Evolutionary conservation across 1,284 basidiomycete species (phyloP), one percentile per base, ranked within the genome.

Genomic region (Heliocybe sulcata): DNA sequence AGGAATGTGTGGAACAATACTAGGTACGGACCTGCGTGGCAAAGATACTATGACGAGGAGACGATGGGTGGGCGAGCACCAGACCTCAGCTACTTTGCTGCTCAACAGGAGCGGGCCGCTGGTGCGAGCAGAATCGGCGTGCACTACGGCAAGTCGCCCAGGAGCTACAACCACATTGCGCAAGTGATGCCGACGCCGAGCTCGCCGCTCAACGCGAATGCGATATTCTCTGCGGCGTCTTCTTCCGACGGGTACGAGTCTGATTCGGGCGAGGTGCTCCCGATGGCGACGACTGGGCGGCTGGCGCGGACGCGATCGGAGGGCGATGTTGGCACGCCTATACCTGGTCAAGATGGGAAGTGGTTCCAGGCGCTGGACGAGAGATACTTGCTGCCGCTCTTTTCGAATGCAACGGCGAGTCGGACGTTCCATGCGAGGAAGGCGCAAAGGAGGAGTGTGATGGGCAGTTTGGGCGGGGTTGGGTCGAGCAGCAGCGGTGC

Each of bases 331-430:
- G 63, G 59, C 2, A 59, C 56, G 16, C 47, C 53, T 2, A 54
- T 16, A 42, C 51, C 49, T 60, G 60, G 25, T 57, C 61, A 67
- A 3, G 70, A 65, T 4, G 82, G 85, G 14, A 92, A 94, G 69
- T 98, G 96, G 95, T 99, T 99, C 83, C 94, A 94, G 61, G 80
- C 87, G 29, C 75, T 99, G 48, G 96, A 99, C 70, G 94, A 99
- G 70, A 81, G 94, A 57, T 99, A 98, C 68, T 77, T 99, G 16
- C 71, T 98, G 2, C 97, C 96, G 14, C 75, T 98, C 42, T 99
- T 99, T 73, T 94, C 91, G 56, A 98, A 98, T 68, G 90, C 90
- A 9, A 94, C 93, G 0, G 92, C 93, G 12, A 92, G 90, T 57
- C 77, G 92, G 59, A 86, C 89, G 55, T 93, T 93, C 76, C 86